Conservation (phyloP, 495 filamentous ascomycete species). For the Tuber melanosporum region DNA sequence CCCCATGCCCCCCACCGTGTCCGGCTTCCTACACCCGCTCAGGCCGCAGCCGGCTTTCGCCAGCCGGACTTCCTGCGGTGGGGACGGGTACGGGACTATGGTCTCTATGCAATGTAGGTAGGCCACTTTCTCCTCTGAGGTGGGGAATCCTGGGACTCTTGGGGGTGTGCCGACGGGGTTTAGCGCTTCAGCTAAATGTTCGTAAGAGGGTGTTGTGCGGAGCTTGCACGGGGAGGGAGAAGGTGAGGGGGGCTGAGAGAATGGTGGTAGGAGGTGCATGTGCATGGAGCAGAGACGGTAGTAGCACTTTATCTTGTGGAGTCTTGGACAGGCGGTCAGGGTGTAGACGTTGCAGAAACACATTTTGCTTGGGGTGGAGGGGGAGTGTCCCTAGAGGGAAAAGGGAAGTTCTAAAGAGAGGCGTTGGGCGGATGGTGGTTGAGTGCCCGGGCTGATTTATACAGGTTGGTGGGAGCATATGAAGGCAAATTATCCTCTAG, state of each 20-base stretch:
- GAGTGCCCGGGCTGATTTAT: background rate
- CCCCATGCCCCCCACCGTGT: background rate
- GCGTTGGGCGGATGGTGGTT: background rate
- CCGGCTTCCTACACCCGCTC: background rate
- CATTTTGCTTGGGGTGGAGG: background rate
- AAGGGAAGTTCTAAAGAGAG: background rate
- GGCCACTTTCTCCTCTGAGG: background rate
- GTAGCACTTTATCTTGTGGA: slow-evolving; percentile 1
- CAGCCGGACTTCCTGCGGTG: background rate
- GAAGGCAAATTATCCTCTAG: background rate
- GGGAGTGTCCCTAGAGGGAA: background rate
- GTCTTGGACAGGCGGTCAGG: background rate
- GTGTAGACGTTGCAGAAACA: background rate
- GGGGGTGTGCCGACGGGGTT: background rate
- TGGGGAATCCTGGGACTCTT: background rate
- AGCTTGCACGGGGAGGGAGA: background rate
- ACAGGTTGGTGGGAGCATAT: background rate
- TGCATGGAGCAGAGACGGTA: background rate
- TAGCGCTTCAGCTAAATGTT: background rate
- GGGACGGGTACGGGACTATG: background rate
- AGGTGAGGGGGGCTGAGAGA: background rate
- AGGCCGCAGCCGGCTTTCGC: slow-evolving; percentile 1
- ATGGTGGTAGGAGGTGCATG: background rate
- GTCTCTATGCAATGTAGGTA: background rate
- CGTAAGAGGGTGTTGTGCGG: background rate